phyloP scores from a whole-genome alignment of 1,284 basidiomycete species.

The Sporisorium exsertum region DNA sequence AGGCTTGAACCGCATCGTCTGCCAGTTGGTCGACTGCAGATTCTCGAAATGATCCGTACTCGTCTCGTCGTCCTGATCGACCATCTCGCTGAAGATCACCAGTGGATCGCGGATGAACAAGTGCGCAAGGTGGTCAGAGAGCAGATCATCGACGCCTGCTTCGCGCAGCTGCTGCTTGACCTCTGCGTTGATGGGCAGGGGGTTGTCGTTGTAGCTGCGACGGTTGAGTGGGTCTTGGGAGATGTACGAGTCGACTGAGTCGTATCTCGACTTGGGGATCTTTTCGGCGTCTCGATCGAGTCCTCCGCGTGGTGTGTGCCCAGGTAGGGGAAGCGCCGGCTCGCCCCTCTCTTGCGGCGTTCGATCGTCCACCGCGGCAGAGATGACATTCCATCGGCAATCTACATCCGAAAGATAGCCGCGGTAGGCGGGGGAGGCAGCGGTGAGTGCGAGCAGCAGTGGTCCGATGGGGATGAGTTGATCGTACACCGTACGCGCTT shows the following conservation, averaged over 20 bases:
- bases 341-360: slow-evolving; percentile 92
- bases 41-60: slow-evolving; percentile 99
- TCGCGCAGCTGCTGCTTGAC: slow-evolving; percentile 68
- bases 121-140: slow-evolving; percentile 93
- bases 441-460: slow-evolving; percentile 94
- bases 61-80: slow-evolving; percentile 87
- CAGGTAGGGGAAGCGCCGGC: slow-evolving; percentile 65
- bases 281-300: slow-evolving; percentile 61
- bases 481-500: slow-evolving; percentile 93
- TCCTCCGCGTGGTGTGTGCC: slow-evolving; percentile 37
- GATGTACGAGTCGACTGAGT: slow-evolving; percentile 93
- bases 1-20: slow-evolving; percentile 98
- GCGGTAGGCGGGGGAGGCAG: slow-evolving; percentile 91
- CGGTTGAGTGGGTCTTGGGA: slow-evolving; percentile 87
- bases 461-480: slow-evolving; percentile 92
- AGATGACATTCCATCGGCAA: slow-evolving; percentile 97
- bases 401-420: slow-evolving; percentile 96
- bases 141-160: slow-evolving; percentile 81
- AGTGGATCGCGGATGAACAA: slow-evolving; percentile 97
- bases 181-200: slow-evolving; percentile 80
- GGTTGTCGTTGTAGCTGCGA: slow-evolving; percentile 91
- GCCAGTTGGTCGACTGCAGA: slow-evolving; percentile 99
- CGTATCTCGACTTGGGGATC: slow-evolving; percentile 96
- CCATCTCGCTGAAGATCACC: slow-evolving; percentile 92
- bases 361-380: slow-evolving; percentile 94